Evolutionary conservation across 129 eudicot genomes (phyloP).

Genomic region (Escallonia herrerae): DNA sequence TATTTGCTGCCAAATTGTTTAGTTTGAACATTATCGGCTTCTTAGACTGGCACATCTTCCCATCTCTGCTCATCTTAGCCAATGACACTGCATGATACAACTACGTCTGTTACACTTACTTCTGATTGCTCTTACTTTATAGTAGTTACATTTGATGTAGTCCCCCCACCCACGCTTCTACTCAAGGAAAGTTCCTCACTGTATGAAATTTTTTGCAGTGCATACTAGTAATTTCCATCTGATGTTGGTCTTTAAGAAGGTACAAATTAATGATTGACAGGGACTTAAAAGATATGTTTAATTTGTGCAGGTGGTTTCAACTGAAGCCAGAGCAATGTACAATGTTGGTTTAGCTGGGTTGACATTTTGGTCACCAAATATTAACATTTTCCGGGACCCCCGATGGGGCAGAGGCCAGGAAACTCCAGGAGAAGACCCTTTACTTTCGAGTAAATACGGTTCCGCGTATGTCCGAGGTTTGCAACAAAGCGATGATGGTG

Average conservation of each 20-base stretch:
- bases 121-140: background rate
- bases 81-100: background rate
- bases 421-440: constrained; percentile 98
- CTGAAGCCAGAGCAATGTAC: constrained; percentile 98
- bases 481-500: constrained; percentile 71
- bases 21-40: too few relatives aligned
- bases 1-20: too few relatives aligned
- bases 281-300: background rate
- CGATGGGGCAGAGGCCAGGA: constrained; percentile 99
- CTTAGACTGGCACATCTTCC: too few relatives aligned
- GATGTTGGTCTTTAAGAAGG: too few relatives aligned
- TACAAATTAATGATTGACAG: too few relatives aligned
- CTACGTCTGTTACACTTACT: background rate
- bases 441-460: constrained; percentile 66
- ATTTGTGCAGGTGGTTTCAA: constrained; percentile 78
- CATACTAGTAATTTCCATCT: too few relatives aligned
- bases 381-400: constrained; percentile 94
- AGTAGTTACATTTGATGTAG: background rate
- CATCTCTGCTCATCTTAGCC: too few relatives aligned
- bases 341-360: constrained; percentile 89
- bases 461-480: constrained; percentile 73
- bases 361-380: constrained; percentile 92
- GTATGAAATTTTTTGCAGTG: background rate
- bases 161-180: background rate
- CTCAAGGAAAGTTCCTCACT: background rate